Base-by-base conservation (phyloP, 345 rosid genomes). In the Hevea brasiliensis region DNA sequence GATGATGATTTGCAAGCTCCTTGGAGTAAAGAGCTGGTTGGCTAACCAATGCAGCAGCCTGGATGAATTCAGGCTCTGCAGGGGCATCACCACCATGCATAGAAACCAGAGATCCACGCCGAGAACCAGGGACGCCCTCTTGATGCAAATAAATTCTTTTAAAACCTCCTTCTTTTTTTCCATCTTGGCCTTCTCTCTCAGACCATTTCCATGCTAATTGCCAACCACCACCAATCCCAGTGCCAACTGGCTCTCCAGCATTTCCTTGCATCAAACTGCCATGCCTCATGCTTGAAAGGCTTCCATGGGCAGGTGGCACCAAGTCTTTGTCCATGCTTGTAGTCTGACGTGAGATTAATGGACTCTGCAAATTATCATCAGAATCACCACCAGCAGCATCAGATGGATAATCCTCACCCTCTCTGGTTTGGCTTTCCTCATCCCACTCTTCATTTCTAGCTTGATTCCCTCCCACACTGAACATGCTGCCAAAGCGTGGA, bases 191-290 rank as follows among this genome's bases (percentile, higher is more conserved):
- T 68, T 89, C 96, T 76, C 80, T 89, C 70, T 90, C 92, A 13
- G 92, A 70, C 92, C 97, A 92, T 84, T 95, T 87, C 98, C 97
- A 95, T n/a, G 97, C 97, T 77, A 95, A 83, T 79, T 95, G 98
- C 99, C 99, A 95, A 47, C 97, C 98, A 45, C 98, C 94, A 64
- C 99, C 98, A 71, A 92, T 92, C 72, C 87, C 96, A 78, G 84
- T 81, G 64, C 90, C 85, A 40, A 69, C 77, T 24, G 78, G 81
- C 48, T 85, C 91, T 65, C 90, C 92, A 3, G 77, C 84, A 80
- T 81, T 84, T 63, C 87, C 94, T 56, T 83, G 88, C 62, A 79
- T 61, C 76, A 83, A 79, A 80, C 89, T 85, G 27, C 94, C 96
- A 15, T 85, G 90, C 77, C 94, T 84, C 76, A 85, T 76, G 70